Base-by-base conservation (phyloP, 345 rosid genomes). In the Eutrema yunnanense region DNA sequence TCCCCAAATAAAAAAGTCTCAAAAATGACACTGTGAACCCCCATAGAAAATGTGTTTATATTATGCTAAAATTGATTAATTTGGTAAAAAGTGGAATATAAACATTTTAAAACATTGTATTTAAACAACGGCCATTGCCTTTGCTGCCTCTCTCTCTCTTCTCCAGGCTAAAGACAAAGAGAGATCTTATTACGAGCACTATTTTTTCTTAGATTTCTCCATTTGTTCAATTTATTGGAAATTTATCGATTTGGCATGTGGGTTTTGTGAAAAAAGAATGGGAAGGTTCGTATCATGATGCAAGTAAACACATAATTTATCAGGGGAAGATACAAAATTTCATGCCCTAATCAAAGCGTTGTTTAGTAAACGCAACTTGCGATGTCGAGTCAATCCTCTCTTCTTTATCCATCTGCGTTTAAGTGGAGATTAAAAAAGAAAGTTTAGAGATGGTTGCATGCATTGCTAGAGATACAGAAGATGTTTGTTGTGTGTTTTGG, bases 171-270 rank as follows among this genome's bases (percentile, higher is more conserved):
- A 16, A 16, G 16, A 16, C 16, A 16, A 14, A 32, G 5, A 26
- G 67, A 71, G 67, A 64, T 76, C 67, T 16, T 16, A 16, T 69
- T 26, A 48, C 60, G 16, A 76, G 30, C 33, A 26, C 44, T 22
- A 22, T 22, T 22, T 22, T 22, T 36, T 16, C 16, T 16, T 16
- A 16, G 16, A 16, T 16, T 6, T 51, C 8, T 3, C 7, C 13
- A 13, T 43, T 57, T 56, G 54, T 41, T 16, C 27, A 50, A 32
- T 34, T 43, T 1, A 14, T 56, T n/a, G 46, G 36, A 50, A 70
- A 64, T 70, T 69, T 56, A 33, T 6, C 2, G 4, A 70, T 48
- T 76, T 70, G 60, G 36, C 57, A 14, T 71, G 69, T 71, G 73
- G 73, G 72, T 70, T 65, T 50, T 64, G 63, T 43, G 63, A 10